phyloP scores from a whole-genome alignment of 208 protist species.

The Leishmania tarentolae region DNA sequence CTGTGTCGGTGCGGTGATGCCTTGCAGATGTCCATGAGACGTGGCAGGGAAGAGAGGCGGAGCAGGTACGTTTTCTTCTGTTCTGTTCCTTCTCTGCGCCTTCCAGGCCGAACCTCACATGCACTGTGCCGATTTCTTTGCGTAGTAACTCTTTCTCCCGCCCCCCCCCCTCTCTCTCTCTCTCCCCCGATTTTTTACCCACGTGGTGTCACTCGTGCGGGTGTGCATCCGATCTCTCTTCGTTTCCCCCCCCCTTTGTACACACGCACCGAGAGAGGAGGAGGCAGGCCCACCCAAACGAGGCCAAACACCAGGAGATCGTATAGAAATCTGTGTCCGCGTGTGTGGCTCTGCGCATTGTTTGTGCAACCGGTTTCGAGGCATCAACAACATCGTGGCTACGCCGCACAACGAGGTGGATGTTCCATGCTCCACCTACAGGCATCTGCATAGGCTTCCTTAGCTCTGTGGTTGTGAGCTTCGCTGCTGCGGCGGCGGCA shows the following conservation, averaged over 20 bases:
- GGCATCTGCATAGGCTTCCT: neutral
- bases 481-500: neutral
- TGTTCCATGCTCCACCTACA: neutral
- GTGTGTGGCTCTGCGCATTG: neutral
- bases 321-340: neutral
- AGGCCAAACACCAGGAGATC: neutral
- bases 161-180: no score
- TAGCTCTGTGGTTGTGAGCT: neutral
- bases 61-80: neutral
- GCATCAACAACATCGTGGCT: neutral
- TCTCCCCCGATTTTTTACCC: neutral
- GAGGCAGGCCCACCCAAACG: no score
- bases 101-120: neutral
- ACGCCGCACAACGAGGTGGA: neutral
- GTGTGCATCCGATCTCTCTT: neutral
- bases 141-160: neutral
- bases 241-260: neutral
- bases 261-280: neutral
- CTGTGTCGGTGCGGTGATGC: neutral
- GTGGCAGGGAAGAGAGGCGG: neutral
- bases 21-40: neutral
- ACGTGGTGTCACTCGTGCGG: neutral
- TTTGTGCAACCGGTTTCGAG: neutral
- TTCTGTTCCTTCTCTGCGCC: neutral
- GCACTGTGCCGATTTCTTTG: neutral